Conservation (phyloP, 169 alveolate species). For the Amoebophrya sp. region DNA sequence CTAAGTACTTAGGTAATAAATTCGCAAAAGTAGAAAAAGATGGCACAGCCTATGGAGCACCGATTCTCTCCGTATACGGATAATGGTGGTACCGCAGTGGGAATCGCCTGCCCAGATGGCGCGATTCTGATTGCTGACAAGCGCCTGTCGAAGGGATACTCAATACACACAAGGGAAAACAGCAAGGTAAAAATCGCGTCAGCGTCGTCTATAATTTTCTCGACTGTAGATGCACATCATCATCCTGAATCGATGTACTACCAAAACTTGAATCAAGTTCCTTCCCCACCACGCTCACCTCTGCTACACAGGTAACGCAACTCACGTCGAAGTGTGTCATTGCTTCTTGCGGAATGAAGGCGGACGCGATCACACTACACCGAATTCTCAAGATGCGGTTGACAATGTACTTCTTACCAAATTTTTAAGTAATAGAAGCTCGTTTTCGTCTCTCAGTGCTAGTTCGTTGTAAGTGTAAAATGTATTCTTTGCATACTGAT, state of each 20-base stretch:
- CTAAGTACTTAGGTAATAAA: too few relatives aligned
- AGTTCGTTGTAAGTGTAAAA: not conserved
- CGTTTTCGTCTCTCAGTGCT: not conserved
- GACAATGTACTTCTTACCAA: not conserved
- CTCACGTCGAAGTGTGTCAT: conserved; percentile 46
- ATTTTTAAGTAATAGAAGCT: not conserved
- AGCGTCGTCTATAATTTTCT: not conserved
- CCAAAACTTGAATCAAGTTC: not conserved
- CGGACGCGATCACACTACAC: conserved; percentile 50
- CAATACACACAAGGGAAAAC: conserved; percentile 42
- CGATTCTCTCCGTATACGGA: conserved; percentile 44
- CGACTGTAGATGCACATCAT: not conserved
- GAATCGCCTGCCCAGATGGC: not conserved
- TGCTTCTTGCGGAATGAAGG: conserved; percentile 51
- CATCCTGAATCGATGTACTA: not conserved
- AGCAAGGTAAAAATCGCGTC: conserved; percentile 48
- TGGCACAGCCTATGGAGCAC: conserved; percentile 19
- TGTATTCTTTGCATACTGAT: not conserved
- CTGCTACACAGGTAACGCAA: conserved; percentile 35
- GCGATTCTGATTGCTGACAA: conserved; percentile 51
- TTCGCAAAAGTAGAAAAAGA: too few relatives aligned
- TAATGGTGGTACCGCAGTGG: conserved; percentile 41
- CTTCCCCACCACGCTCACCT: not conserved
- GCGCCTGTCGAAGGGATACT: conserved; percentile 48
- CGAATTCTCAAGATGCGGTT: conserved; percentile 37